phyloP scores from a whole-genome alignment of 495 filamentous ascomycete genomes.

The Corynascus novoguineensis region DNA sequence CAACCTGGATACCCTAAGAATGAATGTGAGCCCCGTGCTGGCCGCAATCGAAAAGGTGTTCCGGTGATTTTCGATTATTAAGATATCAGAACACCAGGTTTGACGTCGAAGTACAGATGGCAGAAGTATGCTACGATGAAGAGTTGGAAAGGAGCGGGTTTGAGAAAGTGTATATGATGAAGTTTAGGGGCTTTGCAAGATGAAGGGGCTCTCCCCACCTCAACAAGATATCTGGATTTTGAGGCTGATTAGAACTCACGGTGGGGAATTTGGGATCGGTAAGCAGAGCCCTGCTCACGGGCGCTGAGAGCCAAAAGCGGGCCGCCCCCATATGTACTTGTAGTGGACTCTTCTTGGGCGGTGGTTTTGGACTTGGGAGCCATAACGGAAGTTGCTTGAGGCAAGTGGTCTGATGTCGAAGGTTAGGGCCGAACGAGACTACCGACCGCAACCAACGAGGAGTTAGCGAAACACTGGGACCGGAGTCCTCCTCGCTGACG shows the following conservation, averaged over 20 bases:
- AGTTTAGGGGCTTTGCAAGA: too few species aligned
- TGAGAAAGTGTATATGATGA: too few species aligned
- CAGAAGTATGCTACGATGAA: too few species aligned
- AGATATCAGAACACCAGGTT: too few species aligned
- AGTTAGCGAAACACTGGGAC: too few species aligned
- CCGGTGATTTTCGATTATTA: too few species aligned
- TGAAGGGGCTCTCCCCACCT: too few species aligned
- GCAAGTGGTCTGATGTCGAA: neutral
- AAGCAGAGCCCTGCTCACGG: neutral
- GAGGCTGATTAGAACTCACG: neutral
- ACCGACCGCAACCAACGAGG: neutral
- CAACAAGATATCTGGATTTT: too few species aligned
- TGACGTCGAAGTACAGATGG: too few species aligned
- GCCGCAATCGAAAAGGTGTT: neutral
- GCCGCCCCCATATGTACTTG: neutral
- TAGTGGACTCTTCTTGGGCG: neutral
- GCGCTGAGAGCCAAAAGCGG: neutral
- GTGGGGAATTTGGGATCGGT: neutral
- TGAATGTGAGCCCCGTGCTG: neutral
- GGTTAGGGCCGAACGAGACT: neutral
- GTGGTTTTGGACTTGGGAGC: neutral
- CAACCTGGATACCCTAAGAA: neutral
- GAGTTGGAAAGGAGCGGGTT: too few species aligned
- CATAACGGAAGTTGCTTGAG: neutral
- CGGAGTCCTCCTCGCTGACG: too few species aligned